A percentile compares a stretch with the other conserved stretches of the same genome.
Evolutionary conservation across 257 asterid species (phyloP).

Genomic region (Gentiana dahurica): DNA sequence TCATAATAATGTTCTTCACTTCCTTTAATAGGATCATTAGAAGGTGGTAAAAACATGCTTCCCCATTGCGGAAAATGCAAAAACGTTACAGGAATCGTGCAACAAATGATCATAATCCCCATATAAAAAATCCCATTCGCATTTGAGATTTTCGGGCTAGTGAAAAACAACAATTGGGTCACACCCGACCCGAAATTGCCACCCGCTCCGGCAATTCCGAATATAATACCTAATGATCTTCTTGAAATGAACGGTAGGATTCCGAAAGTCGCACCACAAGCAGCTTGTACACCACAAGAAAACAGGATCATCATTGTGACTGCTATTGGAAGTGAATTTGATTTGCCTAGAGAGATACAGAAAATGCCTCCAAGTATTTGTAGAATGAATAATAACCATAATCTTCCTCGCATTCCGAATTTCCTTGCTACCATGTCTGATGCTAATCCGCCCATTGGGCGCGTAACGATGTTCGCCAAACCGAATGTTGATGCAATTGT

Average conservation of each 20-base stretch:
- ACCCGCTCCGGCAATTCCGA: constrained; percentile 51
- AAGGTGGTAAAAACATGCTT: constrained; percentile 41
- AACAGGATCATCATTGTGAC: constrained; percentile 37
- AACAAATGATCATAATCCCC: constrained; percentile 45
- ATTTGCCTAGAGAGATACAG: constrained; percentile 37
- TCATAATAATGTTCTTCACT: constrained; percentile 41
- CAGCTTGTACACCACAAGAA: constrained; percentile 45
- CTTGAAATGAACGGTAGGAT: constrained; percentile 47
- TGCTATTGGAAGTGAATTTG: constrained; percentile 31
- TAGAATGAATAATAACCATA: constrained; percentile 50
- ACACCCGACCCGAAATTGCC: constrained; percentile 51
- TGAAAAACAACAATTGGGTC: constrained; percentile 42
- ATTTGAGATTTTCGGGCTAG: constrained; percentile 31
- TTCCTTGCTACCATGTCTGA: constrained; percentile 37
- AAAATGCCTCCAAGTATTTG: constrained; percentile 50
- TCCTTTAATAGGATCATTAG: constrained; percentile 13
- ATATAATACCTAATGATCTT: constrained; percentile 42
- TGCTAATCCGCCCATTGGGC: constrained; percentile 44
- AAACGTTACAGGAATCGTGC: constrained; percentile 33
- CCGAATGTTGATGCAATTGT: constrained; percentile 53
- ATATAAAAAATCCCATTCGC: constrained; percentile 30
- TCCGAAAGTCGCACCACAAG: constrained; percentile 48
- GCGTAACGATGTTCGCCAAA: constrained; percentile 40
- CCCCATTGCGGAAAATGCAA: constrained; percentile 73
- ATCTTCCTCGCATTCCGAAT: constrained; percentile 56